These are phyloP conservation scores for Eucalyptus globulus DNA, from an alignment of 345 rosid genomes.

Conservation along the genomic window DNA sequence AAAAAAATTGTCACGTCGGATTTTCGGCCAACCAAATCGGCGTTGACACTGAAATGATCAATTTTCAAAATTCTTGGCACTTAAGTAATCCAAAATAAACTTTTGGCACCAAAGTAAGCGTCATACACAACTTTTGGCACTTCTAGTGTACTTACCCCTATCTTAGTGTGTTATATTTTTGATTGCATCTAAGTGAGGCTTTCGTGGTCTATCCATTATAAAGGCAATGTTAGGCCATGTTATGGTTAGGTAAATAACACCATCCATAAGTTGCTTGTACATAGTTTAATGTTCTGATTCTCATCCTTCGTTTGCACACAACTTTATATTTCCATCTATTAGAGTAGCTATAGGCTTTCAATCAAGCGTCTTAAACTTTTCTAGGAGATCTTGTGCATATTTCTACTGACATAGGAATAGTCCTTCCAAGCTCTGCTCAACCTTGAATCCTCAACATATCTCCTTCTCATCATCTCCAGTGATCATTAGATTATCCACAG, in stretches of 20 bases:
- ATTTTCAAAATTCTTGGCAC: too few relatives aligned
- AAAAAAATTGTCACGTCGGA: accelerated
- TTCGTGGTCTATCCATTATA: neutral
- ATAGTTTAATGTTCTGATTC: neutral
- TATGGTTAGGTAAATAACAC: too few relatives aligned
- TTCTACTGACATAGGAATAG: neutral
- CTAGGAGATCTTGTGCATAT: neutral
- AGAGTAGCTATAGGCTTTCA: neutral
- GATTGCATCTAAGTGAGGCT: neutral
- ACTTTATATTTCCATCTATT: neutral
- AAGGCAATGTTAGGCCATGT: too few relatives aligned
- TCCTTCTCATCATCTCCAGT: neutral
- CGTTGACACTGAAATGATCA: too few relatives aligned
- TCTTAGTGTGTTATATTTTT: too few relatives aligned
- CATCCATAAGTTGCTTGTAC: too few relatives aligned
- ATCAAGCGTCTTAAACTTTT: neutral
- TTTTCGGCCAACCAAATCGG: too few relatives aligned
- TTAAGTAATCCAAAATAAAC: too few relatives aligned
- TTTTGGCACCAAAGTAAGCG: too few relatives aligned
- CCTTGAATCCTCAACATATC: neutral
- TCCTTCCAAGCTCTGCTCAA: neutral
- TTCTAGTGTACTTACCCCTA: too few relatives aligned
- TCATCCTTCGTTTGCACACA: neutral
- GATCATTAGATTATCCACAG: neutral
- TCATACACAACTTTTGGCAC: too few relatives aligned